Conservation (phyloP, 257 asterid species). For the Linderniella brevidens region DNA sequence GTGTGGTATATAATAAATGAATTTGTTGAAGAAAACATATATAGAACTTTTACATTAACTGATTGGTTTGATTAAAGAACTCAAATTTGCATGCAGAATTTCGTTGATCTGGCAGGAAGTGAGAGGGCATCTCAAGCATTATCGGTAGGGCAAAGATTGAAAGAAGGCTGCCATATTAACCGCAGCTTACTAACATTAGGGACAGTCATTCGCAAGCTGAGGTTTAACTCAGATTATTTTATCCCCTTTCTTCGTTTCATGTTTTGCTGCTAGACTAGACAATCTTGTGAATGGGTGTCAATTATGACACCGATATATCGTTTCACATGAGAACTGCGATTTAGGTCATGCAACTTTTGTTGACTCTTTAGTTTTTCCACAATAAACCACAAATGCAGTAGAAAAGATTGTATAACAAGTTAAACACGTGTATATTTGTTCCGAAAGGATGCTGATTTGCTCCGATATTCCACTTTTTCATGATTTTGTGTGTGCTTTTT, state of each 20-base stretch:
- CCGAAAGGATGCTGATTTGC: too few relatives aligned
- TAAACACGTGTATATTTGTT: too few relatives aligned
- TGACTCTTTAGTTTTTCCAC: too few relatives aligned
- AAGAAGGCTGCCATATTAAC: constrained; percentile 84
- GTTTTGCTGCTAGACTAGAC: too few relatives aligned
- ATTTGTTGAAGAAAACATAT: neutral
- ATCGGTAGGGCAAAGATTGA: constrained; percentile 48
- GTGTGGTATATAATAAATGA: constrained; percentile 49
- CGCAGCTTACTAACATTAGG: constrained; percentile 81
- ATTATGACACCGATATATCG: too few relatives aligned
- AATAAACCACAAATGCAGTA: too few relatives aligned
- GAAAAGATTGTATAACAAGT: too few relatives aligned
- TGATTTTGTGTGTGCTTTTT: too few relatives aligned
- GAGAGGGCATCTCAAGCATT: constrained; percentile 78
- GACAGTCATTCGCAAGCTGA: constrained; percentile 47
- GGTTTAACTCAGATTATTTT: constrained; percentile 11
- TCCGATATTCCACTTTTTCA: too few relatives aligned
- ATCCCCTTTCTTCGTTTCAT: neutral
- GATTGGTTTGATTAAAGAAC: constrained; percentile 7
- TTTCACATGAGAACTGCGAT: too few relatives aligned
- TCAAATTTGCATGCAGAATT: constrained; percentile 22
- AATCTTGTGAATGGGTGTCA: too few relatives aligned
- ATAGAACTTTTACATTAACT: neutral
- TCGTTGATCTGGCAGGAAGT: constrained; percentile 87
- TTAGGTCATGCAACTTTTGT: too few relatives aligned